A percentile compares a stretch with the other conserved stretches of the same genome.
phyloP scores from a whole-genome alignment of 768 basidiomycete genomes.

The Kwoniella shandongensis region DNA sequence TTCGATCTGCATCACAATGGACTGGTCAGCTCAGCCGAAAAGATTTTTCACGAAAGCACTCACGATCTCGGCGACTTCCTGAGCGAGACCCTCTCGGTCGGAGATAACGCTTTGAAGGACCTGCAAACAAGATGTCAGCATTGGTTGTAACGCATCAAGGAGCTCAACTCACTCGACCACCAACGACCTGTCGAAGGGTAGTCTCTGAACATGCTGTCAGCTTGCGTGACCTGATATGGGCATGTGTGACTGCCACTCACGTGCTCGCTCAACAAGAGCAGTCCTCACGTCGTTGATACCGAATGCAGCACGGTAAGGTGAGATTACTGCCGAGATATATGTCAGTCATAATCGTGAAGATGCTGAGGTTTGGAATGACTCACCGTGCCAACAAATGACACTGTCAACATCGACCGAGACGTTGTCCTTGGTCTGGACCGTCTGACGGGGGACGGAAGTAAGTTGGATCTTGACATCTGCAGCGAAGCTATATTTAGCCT shows the following conservation, averaged over 20 bases:
- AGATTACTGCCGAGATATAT: slow-evolving; percentile 30
- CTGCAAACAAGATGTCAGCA: slow-evolving; percentile 44
- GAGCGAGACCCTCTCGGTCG: slow-evolving; percentile 72
- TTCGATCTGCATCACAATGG: slow-evolving; percentile 38
- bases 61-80: slow-evolving; percentile 53
- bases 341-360: slow-evolving; percentile 21
- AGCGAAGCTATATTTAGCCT: slow-evolving; percentile 4
- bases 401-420: slow-evolving; percentile 79
- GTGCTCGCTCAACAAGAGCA: slow-evolving; percentile 53
- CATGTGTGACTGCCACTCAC: slow-evolving; percentile 25
- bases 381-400: slow-evolving; percentile 60
- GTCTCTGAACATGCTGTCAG: slow-evolving; percentile 73
- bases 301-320: slow-evolving; percentile 88
- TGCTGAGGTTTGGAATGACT: slow-evolving; percentile 8
- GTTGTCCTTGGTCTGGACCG: slow-evolving; percentile 91
- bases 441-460: slow-evolving; percentile 56
- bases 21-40: not conserved
- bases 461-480: slow-evolving; percentile 90
- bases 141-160: not conserved
- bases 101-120: slow-evolving; percentile 95
- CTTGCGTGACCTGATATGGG: not conserved
- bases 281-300: slow-evolving; percentile 84
- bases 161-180: slow-evolving; percentile 59
- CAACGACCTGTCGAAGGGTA: slow-evolving; percentile 94
- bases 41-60: slow-evolving; percentile 3